These are phyloP conservation scores for Lichtheimia corymbifera DNA, from an alignment of 371 early-diverging fungal genomes.

Conservation along the genomic window DNA sequence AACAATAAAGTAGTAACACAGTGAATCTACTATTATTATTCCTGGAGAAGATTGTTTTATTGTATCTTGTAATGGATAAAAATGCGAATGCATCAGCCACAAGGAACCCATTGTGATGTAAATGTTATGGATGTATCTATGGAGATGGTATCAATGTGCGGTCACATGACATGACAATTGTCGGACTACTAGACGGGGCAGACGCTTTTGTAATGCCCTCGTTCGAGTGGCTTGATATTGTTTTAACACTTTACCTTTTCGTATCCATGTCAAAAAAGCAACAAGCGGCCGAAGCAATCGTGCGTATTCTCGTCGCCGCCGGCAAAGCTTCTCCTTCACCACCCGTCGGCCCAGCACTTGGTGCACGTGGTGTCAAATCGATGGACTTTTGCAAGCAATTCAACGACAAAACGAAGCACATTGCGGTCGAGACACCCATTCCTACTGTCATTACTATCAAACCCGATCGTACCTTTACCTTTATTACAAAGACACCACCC, in stretches of 20 bases:
- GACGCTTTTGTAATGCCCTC: no score
- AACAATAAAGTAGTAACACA: no score
- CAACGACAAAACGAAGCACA: conserved; percentile 93
- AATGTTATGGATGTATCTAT: no score
- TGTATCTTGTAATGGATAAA: no score
- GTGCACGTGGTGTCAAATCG: conserved; percentile 96
- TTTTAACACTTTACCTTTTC: not conserved
- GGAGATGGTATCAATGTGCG: no score
- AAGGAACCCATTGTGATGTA: no score
- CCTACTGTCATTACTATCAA: conserved; percentile 85
- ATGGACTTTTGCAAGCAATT: conserved; percentile 99
- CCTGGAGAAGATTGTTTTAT: no score
- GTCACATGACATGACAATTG: no score
- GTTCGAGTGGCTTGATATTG: not conserved
- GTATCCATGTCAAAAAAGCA: conserved; percentile 50
- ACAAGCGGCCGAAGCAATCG: conserved; percentile 54
- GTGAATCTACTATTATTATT: no score
- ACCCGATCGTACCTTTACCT: conserved; percentile 91
- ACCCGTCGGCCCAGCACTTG: conserved; percentile 96
- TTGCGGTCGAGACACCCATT: conserved; percentile 82
- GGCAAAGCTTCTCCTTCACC: conserved; percentile 95
- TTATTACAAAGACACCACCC: conserved; percentile 86
- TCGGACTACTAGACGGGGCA: no score
- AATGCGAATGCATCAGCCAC: no score
- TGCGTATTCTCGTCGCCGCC: conserved; percentile 77